Base-by-base conservation (phyloP, 1,284 basidiomycete genomes). In the Trichosporon asahii region DNA sequence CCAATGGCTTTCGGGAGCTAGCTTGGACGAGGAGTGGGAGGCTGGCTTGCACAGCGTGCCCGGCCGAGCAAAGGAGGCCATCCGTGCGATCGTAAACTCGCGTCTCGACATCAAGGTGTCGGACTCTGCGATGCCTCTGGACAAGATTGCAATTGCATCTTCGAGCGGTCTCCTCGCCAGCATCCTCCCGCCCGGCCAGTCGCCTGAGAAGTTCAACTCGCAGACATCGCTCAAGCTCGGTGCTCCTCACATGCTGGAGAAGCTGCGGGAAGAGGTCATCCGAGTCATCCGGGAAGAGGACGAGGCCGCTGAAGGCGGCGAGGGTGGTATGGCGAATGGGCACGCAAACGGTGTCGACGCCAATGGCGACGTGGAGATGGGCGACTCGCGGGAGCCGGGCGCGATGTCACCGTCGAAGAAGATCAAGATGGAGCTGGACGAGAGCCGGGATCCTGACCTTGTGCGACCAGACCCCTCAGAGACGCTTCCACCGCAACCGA, bases 11-110 rank as follows among this genome's bases (percentile, higher is more conserved):
- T 97, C 94, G 33, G 93, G 95, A 77, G 90, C 90, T 1, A 85
- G 90, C 31, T 91, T 95, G 33, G 88, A 89, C 70, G 91, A 92
- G 9, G 89, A 91, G 65, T 91, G 94, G 21, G 92, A 93, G 68
- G 76, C 83, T 75, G 87, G 90, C 27, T 90, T 93, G 7, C 93
- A 94, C 75, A 89, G 88, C 72, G 89, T 75, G 37, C 76, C 82
- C 18, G 81, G 80, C 35, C 84, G 92, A 77, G 88, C 92, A 68
- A 76, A 82, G 84, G 77, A 87, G 71, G 90, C 93, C 9, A 91
- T 98, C 71, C 91, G 98, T 88, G 89, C 91, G 64, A 94, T 99
- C 61, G 91, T 99, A 66, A 97, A 98, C 82, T 95, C 95, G 80
- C 90, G 95, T 76, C 87, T 98, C 63, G 89, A 90, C 61, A 92